Conservation (phyloP, 208 protist species). For the Strigomonas galati region DNA sequence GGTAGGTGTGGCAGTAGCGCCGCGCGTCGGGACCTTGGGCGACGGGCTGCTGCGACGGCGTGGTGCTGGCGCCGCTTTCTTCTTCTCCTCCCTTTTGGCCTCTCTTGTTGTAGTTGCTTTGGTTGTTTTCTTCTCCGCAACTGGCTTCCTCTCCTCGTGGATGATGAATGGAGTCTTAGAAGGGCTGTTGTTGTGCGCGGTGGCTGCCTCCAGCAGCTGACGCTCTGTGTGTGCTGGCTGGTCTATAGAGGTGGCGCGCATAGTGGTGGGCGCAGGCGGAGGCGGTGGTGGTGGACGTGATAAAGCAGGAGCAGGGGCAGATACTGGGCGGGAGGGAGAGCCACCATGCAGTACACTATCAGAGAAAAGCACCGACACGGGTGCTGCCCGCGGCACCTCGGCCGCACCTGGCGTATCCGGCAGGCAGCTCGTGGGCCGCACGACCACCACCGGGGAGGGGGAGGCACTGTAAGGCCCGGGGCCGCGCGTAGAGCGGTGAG, state of each 20-base stretch:
- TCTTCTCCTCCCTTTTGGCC: no score
- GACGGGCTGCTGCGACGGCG: not conserved
- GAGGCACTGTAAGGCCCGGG: not conserved
- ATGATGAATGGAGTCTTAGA: not conserved
- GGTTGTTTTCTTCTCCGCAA: not conserved
- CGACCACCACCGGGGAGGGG: not conserved
- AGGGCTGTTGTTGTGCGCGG: not conserved
- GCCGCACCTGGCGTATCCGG: not conserved
- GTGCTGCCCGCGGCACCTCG: not conserved
- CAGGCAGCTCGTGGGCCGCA: conserved; percentile 3
- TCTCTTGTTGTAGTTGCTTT: not conserved
- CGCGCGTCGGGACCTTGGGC: no score
- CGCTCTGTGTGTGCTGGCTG: not conserved
- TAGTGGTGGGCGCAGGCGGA: not conserved
- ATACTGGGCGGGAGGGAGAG: not conserved
- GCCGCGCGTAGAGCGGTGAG: not conserved
- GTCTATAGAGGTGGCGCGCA: not conserved
- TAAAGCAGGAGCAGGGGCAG: not conserved
- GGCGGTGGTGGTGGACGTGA: not conserved
- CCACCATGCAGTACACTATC: not conserved
- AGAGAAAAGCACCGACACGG: not conserved
- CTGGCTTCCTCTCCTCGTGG: not conserved
- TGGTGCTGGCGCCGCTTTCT: not conserved
- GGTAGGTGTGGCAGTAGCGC: not conserved
- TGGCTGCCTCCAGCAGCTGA: conserved; percentile 3